Evolutionary conservation across 1,139 yeast species (phyloP).

Genomic region (Ogataea hybrid): DNA sequence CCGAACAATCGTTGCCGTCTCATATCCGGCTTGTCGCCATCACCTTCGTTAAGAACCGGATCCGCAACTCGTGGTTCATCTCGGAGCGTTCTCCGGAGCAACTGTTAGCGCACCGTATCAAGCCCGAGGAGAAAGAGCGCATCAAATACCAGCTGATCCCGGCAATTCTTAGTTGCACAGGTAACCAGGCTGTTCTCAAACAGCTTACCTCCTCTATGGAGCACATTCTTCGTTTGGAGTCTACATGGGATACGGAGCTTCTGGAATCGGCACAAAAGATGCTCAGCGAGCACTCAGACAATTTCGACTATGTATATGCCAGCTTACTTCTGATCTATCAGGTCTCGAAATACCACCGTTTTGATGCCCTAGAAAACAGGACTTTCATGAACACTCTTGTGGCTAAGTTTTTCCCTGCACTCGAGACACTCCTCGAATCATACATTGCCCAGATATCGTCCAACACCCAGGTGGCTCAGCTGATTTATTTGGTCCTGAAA

Average conservation of each 20-base stretch:
- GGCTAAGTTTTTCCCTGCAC: conserved; percentile 49
- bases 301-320: conserved; percentile 50
- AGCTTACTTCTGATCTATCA: conserved; percentile 58
- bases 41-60: conserved; percentile 65
- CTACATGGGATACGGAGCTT: conserved; percentile 46
- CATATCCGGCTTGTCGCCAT: conserved; percentile 56
- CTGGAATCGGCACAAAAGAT: conserved; percentile 39
- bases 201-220: conserved; percentile 45
- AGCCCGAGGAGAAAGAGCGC: conserved; percentile 46
- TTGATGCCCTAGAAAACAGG: conserved; percentile 46
- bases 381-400: conserved; percentile 47
- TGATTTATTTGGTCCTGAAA: conserved; percentile 60
- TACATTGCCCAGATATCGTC: conserved; percentile 34
- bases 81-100: conserved; percentile 17
- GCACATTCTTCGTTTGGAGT: conserved; percentile 39
- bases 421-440: conserved; percentile 49
- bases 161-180: conserved; percentile 31
- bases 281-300: conserved; percentile 42
- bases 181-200: conserved; percentile 30
- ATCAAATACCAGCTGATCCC: conserved; percentile 54
- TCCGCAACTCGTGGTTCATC: conserved; percentile 53
- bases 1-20: conserved; percentile 41
- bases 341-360: conserved; percentile 57
- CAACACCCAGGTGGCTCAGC: conserved; percentile 47
- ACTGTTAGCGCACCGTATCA: conserved; percentile 42